phyloP scores from a whole-genome alignment of 306 rosid genomes.

The Neltuma alba region DNA sequence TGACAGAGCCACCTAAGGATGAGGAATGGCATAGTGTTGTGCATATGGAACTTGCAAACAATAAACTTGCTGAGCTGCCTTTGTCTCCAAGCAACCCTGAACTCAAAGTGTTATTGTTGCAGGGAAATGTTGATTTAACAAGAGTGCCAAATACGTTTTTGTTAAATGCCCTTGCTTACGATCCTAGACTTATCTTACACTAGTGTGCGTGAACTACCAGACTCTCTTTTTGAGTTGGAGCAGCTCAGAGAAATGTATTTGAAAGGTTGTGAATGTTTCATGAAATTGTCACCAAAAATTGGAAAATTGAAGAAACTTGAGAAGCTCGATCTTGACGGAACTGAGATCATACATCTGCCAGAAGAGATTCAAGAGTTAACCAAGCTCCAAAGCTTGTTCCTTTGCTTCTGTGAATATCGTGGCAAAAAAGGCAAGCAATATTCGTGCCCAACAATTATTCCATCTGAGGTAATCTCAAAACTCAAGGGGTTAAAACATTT shows the following conservation, averaged over 20 bases:
- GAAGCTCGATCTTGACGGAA: slow-evolving; percentile 7
- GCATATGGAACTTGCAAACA: slow-evolving; percentile 1
- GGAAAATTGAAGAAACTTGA: not conserved
- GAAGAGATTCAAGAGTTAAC: not conserved
- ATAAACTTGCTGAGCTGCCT: slow-evolving; percentile 31
- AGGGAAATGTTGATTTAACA: not conserved
- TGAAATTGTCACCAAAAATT: not conserved
- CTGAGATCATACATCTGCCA: not conserved
- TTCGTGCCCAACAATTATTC: not conserved
- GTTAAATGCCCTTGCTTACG: not conserved
- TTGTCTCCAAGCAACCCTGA: not conserved
- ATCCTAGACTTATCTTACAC: slow-evolving; percentile 23
- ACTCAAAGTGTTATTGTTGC: not conserved
- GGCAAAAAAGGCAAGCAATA: not conserved
- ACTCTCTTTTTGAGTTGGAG: not conserved
- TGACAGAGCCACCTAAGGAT: not conserved
- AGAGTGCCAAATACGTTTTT: not conserved
- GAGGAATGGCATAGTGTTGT: not conserved
- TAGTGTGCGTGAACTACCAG: not conserved
- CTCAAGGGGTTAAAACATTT: not conserved
- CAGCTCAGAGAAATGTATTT: not conserved
- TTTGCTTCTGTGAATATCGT: not conserved
- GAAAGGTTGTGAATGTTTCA: not conserved
- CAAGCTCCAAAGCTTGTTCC: not conserved
- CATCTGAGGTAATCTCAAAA: not conserved